These are phyloP conservation scores for Lotus japonicus DNA, from an alignment of 306 rosid genomes.

Conservation along the genomic window DNA sequence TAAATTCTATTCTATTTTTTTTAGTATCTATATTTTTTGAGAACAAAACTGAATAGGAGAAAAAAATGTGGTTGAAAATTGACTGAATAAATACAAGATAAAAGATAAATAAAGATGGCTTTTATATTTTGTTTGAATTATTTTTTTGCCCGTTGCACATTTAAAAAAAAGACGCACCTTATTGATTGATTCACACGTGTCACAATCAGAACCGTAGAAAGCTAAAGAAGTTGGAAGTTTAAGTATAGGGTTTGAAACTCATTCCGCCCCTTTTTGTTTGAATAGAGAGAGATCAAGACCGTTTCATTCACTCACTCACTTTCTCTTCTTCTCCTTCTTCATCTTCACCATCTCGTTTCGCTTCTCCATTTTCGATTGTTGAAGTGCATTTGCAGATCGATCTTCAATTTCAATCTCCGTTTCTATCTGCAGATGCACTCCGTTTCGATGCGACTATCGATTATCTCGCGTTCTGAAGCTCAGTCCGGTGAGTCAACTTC, in stretches of 20 bases:
- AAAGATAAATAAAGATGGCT: too few species aligned
- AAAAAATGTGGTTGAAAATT: not conserved
- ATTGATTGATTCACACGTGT: constrained; percentile 13
- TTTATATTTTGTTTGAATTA: not conserved
- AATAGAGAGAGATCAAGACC: constrained; percentile 39
- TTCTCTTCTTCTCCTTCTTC: not conserved
- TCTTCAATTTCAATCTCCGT: not conserved
- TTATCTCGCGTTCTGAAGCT: constrained; percentile 16
- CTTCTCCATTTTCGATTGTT: not conserved
- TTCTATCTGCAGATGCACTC: constrained; percentile 44
- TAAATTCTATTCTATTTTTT: too few species aligned
- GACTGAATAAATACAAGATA: not conserved
- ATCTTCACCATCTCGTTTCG: not conserved
- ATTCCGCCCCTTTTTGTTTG: constrained; percentile 80
- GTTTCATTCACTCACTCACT: constrained; percentile 34
- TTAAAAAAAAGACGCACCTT: constrained; percentile 8
- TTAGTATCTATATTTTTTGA: too few species aligned
- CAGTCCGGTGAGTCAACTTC: constrained; percentile 31
- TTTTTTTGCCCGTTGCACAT: constrained; percentile 25
- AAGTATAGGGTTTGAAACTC: constrained; percentile 56
- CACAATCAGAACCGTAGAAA: constrained; percentile 15
- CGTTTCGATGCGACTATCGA: constrained; percentile 6
- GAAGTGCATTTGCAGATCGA: constrained; percentile 28
- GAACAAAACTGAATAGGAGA: not conserved
- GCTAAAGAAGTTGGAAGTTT: constrained; percentile 30